phyloP scores from a whole-genome alignment of 164 flowering plant species.

The Stephania yunnanensis region DNA sequence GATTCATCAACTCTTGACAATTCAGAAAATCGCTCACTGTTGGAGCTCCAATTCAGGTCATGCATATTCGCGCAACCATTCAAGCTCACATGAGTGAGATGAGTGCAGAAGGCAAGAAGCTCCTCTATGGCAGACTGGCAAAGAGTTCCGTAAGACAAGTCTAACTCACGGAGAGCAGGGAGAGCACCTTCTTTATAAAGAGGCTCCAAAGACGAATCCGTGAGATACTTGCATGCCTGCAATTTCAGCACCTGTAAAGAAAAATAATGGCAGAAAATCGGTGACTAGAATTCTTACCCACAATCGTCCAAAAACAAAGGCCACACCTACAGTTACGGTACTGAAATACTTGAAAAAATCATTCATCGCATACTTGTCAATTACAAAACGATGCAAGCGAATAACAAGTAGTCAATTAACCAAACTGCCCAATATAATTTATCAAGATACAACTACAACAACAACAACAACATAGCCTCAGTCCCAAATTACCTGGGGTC shows the following conservation, averaged over 20 bases:
- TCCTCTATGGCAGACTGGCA: slow-evolving; percentile 91
- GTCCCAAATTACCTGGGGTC: not conserved
- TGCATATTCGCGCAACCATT: slow-evolving; percentile 91
- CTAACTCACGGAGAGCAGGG: slow-evolving; percentile 74
- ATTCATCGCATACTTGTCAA: too few species aligned
- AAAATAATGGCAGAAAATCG: not conserved
- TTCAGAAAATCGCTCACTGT: slow-evolving; percentile 23
- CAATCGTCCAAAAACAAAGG: too few species aligned
- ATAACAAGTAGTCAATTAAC: too few species aligned
- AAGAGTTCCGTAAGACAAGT: slow-evolving; percentile 81
- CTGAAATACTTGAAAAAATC: too few species aligned
- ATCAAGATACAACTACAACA: too few species aligned
- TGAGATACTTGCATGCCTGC: slow-evolving; percentile 97
- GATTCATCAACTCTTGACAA: slow-evolving; percentile 14
- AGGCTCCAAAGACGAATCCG: slow-evolving; percentile 74
- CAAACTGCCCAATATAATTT: too few species aligned
- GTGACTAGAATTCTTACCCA: too few species aligned
- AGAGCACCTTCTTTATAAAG: slow-evolving; percentile 74
- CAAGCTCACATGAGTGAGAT: slow-evolving; percentile 84
- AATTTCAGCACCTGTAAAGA: slow-evolving; percentile 63
- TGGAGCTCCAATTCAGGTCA: slow-evolving; percentile 78
- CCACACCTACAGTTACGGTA: too few species aligned
- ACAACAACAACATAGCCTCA: not conserved
- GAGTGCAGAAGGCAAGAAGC: slow-evolving; percentile 81
- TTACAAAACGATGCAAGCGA: too few species aligned